A percentile compares a stretch with the other conserved stretches of the same genome.
These are phyloP conservation scores for Rhododendron ovatum DNA, from an alignment of 148 eudicot species.

Conservation along the genomic window DNA sequence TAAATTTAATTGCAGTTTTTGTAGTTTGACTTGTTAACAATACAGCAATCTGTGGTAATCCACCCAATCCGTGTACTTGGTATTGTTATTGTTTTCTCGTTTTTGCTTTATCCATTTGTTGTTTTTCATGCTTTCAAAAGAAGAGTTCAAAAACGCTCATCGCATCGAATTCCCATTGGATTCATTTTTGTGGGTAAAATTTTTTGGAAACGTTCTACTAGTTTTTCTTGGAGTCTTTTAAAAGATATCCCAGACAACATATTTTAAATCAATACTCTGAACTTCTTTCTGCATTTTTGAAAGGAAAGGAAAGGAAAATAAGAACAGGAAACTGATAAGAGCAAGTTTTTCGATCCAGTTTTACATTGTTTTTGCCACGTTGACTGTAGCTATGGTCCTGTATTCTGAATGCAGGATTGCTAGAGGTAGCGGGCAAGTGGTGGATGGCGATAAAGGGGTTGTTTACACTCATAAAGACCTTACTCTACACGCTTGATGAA, in stretches of 20 bases:
- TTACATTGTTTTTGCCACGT: background rate
- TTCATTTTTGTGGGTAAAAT: background rate
- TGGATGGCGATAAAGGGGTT: slow-evolving; percentile 70
- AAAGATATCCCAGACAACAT: background rate
- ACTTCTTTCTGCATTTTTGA: background rate
- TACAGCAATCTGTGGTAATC: background rate
- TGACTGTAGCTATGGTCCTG: background rate
- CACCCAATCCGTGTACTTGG: background rate
- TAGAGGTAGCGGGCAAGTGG: slow-evolving; percentile 83
- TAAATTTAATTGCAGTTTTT: background rate
- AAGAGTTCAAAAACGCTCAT: background rate
- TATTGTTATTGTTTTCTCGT: background rate
- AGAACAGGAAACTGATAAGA: background rate
- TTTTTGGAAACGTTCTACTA: background rate
- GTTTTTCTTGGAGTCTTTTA: background rate
- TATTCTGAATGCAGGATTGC: slow-evolving; percentile 53
- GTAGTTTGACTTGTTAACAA: background rate
- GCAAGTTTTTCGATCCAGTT: background rate
- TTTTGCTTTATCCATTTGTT: background rate
- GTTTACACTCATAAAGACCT: slow-evolving; percentile 82
- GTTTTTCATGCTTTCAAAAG: background rate
- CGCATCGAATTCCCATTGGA: background rate
- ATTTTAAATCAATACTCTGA: background rate
- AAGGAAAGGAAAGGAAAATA: background rate
- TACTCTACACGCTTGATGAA: slow-evolving; percentile 14